Evolutionary conservation across 345 rosid genomes (phyloP), one percentile per base, ranked within the genome.

Genomic region (Syzygium grande): DNA sequence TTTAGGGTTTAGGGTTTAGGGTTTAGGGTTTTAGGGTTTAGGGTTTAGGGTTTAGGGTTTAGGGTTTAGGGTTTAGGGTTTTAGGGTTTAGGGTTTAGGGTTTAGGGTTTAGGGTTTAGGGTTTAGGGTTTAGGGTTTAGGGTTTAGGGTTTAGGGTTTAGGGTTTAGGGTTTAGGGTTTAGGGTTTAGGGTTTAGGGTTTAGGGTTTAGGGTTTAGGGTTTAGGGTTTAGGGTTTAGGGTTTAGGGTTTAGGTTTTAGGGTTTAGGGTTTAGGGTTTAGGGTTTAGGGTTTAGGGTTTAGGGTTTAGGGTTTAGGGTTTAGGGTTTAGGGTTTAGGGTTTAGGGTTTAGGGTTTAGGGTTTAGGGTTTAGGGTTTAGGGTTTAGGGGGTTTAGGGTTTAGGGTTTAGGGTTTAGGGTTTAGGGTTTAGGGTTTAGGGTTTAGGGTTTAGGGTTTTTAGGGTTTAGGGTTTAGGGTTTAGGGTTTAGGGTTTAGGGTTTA

Each of bases 1-100:
- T 86, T 83, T 83, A 46, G 83, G 87, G 84, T 63, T 86, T 63
- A 65, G 87, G 87, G 56, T 86, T 86, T 86, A 63, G 87, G 87
- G 84, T 86, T 86, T 86, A 43, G 56, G 87, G 87, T n/a, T 86
- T 86, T 86, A 15, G 87, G 84, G 87, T 49, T 86, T 63, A 63
- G 87, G 87, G 78, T 86, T 86, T 86, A 25, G 59, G 84, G 55
- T 86, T 86, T 86, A 63, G 84, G 87, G 84, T 65, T 86, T 86
- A 86, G 84, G 84, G 87, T 86, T 86, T 86, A 63, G 84, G 87
- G 84, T 78, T 78, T 78, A 78, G 84, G 84, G 84, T n/a, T 78
- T 78, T 78, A 78, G 84, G 84, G 84, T 51, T 86, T 86, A 27
- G 43, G 56, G 83, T 9, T 86, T 61, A 19, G 23, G 84, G 83